These are phyloP conservation scores for Macadamia integrifolia DNA, from an alignment of 164 flowering plant genomes.

Conservation along the genomic window DNA sequence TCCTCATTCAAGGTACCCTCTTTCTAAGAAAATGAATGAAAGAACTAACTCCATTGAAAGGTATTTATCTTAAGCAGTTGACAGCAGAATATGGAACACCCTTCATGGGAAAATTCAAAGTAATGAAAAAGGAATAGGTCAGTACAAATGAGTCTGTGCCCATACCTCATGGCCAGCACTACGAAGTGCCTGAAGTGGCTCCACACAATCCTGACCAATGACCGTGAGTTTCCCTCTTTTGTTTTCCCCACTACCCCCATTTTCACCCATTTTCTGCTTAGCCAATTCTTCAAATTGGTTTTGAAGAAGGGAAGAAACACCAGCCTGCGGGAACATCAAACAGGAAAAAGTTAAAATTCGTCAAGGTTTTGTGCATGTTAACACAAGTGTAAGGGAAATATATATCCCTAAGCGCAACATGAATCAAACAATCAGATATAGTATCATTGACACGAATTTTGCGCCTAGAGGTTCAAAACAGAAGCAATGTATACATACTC, in stretches of 20 bases:
- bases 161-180: conserved; percentile 72
- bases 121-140: not conserved
- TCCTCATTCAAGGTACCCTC: not conserved
- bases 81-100: not conserved
- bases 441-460: no score
- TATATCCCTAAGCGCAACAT: no score
- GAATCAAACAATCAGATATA: no score
- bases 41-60: not conserved
- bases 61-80: not conserved
- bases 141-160: not conserved
- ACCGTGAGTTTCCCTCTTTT: conserved; percentile 58
- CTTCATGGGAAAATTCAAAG: not conserved
- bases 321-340: conserved; percentile 43
- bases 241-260: conserved; percentile 11
- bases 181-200: conserved; percentile 85
- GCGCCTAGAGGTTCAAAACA: no score
- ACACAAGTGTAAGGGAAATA: no score
- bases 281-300: conserved; percentile 72
- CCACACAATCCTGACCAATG: conserved; percentile 81
- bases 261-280: conserved; percentile 31
- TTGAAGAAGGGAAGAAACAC: conserved; percentile 77
- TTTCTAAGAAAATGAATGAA: not conserved
- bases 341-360: conserved; percentile 10
- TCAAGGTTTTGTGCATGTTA: no score
- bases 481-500: no score